Evolutionary conservation across 352 stramenopile genomes (phyloP).

Genomic region (Globisporangium mamillatum): DNA sequence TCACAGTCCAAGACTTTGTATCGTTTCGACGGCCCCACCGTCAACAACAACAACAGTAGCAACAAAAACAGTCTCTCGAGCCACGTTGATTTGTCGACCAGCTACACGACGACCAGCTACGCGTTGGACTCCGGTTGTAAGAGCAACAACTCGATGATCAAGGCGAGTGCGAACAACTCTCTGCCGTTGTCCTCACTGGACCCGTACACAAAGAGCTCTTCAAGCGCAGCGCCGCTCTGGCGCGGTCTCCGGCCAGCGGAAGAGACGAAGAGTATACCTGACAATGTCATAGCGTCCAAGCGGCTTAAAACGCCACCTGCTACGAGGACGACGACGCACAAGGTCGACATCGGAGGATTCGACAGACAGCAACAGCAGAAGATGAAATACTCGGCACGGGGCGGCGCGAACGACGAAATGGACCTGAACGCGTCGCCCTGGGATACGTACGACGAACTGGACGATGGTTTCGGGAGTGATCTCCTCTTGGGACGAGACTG

Average conservation of each 20-base stretch:
- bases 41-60: not conserved
- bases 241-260: not conserved
- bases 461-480: not conserved
- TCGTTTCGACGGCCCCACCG: not conserved
- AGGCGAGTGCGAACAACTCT: not conserved
- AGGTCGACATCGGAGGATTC: not conserved
- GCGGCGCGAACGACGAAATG: not conserved
- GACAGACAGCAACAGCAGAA: not conserved
- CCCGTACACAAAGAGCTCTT: not conserved
- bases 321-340: not conserved
- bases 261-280: not conserved
- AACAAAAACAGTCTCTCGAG: not conserved
- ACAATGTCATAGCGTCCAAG: not conserved
- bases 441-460: constrained; percentile 7
- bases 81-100: constrained; percentile 3
- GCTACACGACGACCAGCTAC: constrained; percentile 14
- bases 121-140: not conserved
- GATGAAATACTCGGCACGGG: not conserved
- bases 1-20: not conserved
- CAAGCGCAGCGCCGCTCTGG: constrained; percentile 7
- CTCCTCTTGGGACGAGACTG: not conserved
- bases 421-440: constrained; percentile 6
- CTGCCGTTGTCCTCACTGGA: not conserved
- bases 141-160: not conserved
- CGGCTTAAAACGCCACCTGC: not conserved